Percentiles rank a stretch among this genome's conserved stretches.
Evolutionary conservation across 2,329 filamentous ascomycete species (phyloP).

Genomic region (Cyphellophora attinorum): DNA sequence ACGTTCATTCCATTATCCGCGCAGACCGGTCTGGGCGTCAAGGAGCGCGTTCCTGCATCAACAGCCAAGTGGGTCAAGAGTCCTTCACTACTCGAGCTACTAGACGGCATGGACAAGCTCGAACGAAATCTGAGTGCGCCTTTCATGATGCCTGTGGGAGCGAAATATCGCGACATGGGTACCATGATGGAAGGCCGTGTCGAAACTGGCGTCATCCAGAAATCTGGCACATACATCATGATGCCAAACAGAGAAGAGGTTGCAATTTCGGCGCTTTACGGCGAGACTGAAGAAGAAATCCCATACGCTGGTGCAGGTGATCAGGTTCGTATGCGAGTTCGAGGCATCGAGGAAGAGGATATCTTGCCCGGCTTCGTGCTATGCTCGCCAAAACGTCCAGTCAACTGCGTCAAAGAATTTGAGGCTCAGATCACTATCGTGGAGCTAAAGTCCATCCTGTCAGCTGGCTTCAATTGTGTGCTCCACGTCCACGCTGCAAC

Average conservation of each 20-base stretch:
- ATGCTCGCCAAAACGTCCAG: constrained; percentile 85
- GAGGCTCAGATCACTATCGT: constrained; percentile 95
- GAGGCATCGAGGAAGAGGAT: constrained; percentile 95
- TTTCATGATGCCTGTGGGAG: constrained; percentile 97
- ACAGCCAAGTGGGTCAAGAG: constrained; percentile 76
- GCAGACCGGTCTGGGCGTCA: constrained; percentile 76
- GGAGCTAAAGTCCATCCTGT: constrained; percentile 87
- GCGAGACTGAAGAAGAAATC: constrained; percentile 93
- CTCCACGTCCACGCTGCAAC: constrained; percentile 95
- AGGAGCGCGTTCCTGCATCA: constrained; percentile 70
- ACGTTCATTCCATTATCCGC: constrained; percentile 95
- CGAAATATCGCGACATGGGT: constrained; percentile 95
- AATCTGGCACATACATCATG: constrained; percentile 75
- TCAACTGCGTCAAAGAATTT: constrained; percentile 80
- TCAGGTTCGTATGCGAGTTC: constrained; percentile 82
- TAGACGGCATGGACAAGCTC: constrained; percentile 85
- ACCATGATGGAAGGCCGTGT: constrained; percentile 98
- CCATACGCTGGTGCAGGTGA: constrained; percentile 77
- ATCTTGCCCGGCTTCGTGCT: constrained; percentile 92
- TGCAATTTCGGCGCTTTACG: constrained; percentile 76
- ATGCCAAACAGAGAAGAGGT: constrained; percentile 89
- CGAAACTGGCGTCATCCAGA: constrained; percentile 88
- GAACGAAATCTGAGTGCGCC: constrained; percentile 95
- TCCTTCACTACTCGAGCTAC: constrained; percentile 84
- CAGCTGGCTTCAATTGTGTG: constrained; percentile 94